Conservation (phyloP, 352 stramenopile genomes). For the Globisporangium acanthophoron region DNA sequence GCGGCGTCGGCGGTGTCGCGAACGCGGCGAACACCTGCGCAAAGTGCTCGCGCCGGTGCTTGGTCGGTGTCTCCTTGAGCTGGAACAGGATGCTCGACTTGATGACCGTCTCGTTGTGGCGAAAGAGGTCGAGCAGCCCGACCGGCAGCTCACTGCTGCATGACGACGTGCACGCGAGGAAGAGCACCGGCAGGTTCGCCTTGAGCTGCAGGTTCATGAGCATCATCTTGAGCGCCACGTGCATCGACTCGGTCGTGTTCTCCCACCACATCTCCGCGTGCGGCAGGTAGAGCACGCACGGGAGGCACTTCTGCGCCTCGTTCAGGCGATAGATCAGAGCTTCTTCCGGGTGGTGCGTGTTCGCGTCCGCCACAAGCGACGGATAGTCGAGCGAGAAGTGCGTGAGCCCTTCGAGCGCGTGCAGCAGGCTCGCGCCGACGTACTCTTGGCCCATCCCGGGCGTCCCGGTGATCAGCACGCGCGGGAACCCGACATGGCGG, state of each 20-base stretch:
- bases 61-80: conserved; percentile 23
- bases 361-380: conserved; percentile 62
- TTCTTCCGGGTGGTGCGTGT: conserved; percentile 63
- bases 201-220: conserved; percentile 66
- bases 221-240: conserved; percentile 77
- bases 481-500: conserved; percentile 54
- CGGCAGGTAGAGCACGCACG: conserved; percentile 76
- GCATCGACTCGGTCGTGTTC: conserved; percentile 68
- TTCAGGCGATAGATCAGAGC: conserved; percentile 65
- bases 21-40: conserved; percentile 53
- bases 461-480: conserved; percentile 56
- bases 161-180: conserved; percentile 66
- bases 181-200: conserved; percentile 64
- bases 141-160: conserved; percentile 31
- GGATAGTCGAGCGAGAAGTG: conserved; percentile 82
- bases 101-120: conserved; percentile 30
- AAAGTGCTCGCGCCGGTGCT: conserved; percentile 46
- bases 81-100: conserved; percentile 43
- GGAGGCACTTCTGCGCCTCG: conserved; percentile 72
- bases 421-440: conserved; percentile 54
- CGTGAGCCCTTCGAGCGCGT: conserved; percentile 68
- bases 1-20: conserved; percentile 32
- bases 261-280: conserved; percentile 75
- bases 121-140: conserved; percentile 56
- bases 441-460: conserved; percentile 71